Base-by-base conservation (phyloP, 768 basidiomycete genomes). In the Termitomyces sp. region DNA sequence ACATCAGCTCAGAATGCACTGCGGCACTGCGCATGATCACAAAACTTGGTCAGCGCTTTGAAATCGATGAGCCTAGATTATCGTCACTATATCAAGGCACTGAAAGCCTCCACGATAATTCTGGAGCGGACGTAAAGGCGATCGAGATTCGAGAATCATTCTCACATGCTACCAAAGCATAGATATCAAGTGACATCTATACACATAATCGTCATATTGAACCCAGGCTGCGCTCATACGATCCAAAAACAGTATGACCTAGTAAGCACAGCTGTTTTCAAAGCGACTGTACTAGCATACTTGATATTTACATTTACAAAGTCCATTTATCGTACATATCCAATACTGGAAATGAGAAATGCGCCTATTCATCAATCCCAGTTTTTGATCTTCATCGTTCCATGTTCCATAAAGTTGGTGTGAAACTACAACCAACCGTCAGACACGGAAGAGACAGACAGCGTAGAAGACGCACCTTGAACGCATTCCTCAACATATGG, bases 401-500 rank as follows among this genome's bases (percentile, higher is more conserved):
- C 69, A 52, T 70, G 63, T 46, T 72, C 70, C 59, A 69, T 58
- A 6, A 70, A 61, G 50, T 70, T 66, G 10, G 64, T 66, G 30
- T 62, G 61, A 37, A 62, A 59, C 61, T 62, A 25, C 3, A n/a
- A 10, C 19, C 19, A 19, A 23, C 23, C 16, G 11, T 48, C 37
- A 47, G 32, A 40, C 19, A 35, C 16, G 3, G 11, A 19, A 21
- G 0, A 3, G 14, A 42, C 23, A 16, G n/a, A 40, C 8, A 21
- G 0, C 5, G 32, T 21, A 14, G 1, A 21, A 27, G 46, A 19
- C 54, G 19, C 10, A 61, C 57, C 39, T 61, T 61, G 35, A 61
- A 59, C n/a, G 60, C 60, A 40, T 58, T 58, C 25, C 71, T 69
- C 27, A 79, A 63, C 74, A 78, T 78, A 65, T 79, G 78, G 0